Evolutionary conservation across 768 basidiomycete genomes (phyloP), one percentile per base, ranked within the genome.

Genomic region (Wakefieldia striispora): DNA sequence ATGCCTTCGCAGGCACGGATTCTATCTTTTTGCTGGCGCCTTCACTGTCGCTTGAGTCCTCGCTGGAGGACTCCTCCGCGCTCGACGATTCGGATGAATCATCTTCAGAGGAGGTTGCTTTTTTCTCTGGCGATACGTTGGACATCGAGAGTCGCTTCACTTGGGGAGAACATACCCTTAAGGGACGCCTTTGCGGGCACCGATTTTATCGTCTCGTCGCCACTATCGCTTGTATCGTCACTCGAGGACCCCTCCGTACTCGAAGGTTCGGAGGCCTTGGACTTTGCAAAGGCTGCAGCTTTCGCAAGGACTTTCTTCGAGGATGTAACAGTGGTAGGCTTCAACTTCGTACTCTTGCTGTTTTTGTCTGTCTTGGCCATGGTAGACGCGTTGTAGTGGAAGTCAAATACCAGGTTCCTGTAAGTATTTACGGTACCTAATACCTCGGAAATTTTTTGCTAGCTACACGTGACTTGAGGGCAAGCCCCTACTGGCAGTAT

Each of bases 241-340:
- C 49, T 57, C 5, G 48, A 50, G 2, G 50, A 47, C 7, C 50
- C 54, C 19, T 50, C 53, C 2, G 47, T 43, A 2, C 58, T 61
- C 12, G 29, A 29, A 29, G 29, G 29, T 29, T 29, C 11, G 29
- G 33, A 16, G 33, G 14, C 33, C 8, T 33, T 33, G 16, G 39
- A 45, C 26, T 27, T 65, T 63, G 44, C 64, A 50, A 45, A 48
- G n/a, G 38, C 54, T 49, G 68, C 69, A 34, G 70, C 74, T 57
- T 74, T 79, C 13, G 70, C 72, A 0, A 75, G 60, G 20, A 74
- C 74, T 43, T 74, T 72, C 53, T 71, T 77, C 13, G 75, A 67
- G 4, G 74, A 72, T 14, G 59, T 55, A n/a, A 51, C 36, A 34
- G 58, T 36, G 60, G 57, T 55, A n/a, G 58, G 50, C 58, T 71